Base-by-base conservation (phyloP, 2,329 filamentous ascomycete genomes). In the Xylaria digitata region DNA sequence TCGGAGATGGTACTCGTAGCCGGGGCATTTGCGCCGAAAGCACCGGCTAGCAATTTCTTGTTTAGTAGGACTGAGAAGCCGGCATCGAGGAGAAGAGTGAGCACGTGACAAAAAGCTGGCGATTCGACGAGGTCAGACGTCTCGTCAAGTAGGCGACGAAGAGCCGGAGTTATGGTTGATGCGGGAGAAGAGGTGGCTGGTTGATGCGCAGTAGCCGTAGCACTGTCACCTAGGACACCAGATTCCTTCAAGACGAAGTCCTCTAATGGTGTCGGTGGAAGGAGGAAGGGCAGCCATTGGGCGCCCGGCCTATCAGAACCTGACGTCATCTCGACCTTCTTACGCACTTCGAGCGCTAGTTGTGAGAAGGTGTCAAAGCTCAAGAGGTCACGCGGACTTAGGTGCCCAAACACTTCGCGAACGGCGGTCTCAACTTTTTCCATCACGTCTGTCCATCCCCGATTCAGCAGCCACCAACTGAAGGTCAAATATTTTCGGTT, bases 381-480 rank as follows among this genome's bases (percentile, higher is more conserved):
- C 67, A 99, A 86, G 69, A 97, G 90, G 75, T 98, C 95, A 56
- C 94, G 89, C 1, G 94, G 94, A 78, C 94, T 97, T 56, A 97
- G 83, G 68, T 88, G 85, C n/a, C 93, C 93, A 79, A 97, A 98
- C 26, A 95, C 92, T 60, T 96, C 91, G 73, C 91, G 90, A 26
- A 99, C 96, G 3, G 94, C 94, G n/a, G 84, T 82, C 76, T 94
- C 90, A 54, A 99, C 94, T 70, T 90, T 91, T 63, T 89, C 84
- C 86, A 94, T 91, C 63, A 98, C 82, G 65, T 94, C 89, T 71
- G 89, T 88, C 90, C 94, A 98, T 49, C 96, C 96, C 71, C 89
- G 89, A 80, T 99, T 95, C 54, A 99, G 84, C 53, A 99, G 83
- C 94, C 95, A 99, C 96, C 96, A 99, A 80, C 93, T 97, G 78